These are phyloP conservation scores for Dryadomyces sulphureus DNA, from an alignment of 2,329 filamentous ascomycete genomes.

Conservation along the genomic window DNA sequence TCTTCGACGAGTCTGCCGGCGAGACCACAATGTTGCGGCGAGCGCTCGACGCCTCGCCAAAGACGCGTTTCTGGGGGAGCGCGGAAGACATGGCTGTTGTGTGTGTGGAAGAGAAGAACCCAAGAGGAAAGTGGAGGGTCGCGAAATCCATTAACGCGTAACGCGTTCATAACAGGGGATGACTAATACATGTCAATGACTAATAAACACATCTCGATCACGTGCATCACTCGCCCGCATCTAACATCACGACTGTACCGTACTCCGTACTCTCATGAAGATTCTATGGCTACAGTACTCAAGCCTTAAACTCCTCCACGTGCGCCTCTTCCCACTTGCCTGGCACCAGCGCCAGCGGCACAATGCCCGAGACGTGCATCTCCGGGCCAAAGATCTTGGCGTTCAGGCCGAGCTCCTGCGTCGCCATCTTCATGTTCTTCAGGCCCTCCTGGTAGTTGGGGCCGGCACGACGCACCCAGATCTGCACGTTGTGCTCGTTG, in stretches of 20 bases:
- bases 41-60: constrained; percentile 51
- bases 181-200: too few species aligned
- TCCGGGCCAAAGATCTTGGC: constrained; percentile 54
- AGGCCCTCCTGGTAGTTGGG: constrained; percentile 99
- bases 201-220: too few species aligned
- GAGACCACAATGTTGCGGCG: constrained; percentile 44
- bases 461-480: constrained; percentile 82
- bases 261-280: too few species aligned
- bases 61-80: constrained; percentile 56
- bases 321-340: constrained; percentile 49
- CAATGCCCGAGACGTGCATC: constrained; percentile 97
- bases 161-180: too few species aligned
- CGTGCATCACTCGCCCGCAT: too few species aligned
- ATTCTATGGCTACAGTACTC: too few species aligned
- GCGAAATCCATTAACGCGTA: too few species aligned
- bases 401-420: constrained; percentile 74
- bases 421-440: constrained; percentile 98
- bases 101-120: neutral
- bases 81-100: constrained; percentile 27
- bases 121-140: too few species aligned
- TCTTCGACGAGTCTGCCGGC: constrained; percentile 52
- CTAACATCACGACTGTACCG: too few species aligned
- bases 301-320: constrained; percentile 45
- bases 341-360: constrained; percentile 70
- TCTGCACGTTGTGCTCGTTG: constrained; percentile 92